Base-by-base conservation (phyloP, 805 yeast species). In the Metschnikowia arizonensis region DNA sequence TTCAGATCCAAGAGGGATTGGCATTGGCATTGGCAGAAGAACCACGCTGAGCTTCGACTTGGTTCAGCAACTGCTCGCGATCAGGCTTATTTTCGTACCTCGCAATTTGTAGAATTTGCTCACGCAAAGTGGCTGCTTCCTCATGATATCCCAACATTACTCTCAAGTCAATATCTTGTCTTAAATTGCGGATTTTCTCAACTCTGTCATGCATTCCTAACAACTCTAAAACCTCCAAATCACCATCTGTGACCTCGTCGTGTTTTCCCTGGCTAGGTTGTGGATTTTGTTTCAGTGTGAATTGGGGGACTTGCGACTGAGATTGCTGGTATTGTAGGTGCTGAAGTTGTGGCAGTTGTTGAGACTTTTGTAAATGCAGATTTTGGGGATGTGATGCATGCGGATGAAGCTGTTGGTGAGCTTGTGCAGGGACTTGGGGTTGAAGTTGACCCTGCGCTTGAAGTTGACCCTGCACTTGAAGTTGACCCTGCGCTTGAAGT, bases 1-100 rank as follows among this genome's bases (percentile, higher is more conserved):
- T 15, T 40, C 33, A 54, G 26, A 54, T 50, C 57, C 57, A 54
- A 7, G 57, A 54, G 17, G 57, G 56, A 35, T 50, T 54, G 31
- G 52, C 49, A 35, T 50, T 54, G 31, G 52, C 49, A 34, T 34
- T 52, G 14, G 48, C 28, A 42, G 50, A 41, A 33, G 42, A 40
- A 10, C 50, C 46, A 10, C 49, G 47, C 23, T 45, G 53, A 6
- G 46, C 44, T 12, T 42, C 51, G 8, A 43, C 48, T 11, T 52
- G 53, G n/a, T 45, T 50, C 19, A 30, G 45, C 10, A 40, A 19
- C 33, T 46, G 55, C 34, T 47, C 51, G 31, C 32, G 43, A 24
- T 40, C 25, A 9, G 40, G 25, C 24, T 37, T 29, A n/a, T n/a
- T 33, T 18, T 28, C 31, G 8, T 25, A 28, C 7, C 44, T 45